phyloP scores from a whole-genome alignment of 148 eudicot genomes.

The Chenopodium quinoa region DNA sequence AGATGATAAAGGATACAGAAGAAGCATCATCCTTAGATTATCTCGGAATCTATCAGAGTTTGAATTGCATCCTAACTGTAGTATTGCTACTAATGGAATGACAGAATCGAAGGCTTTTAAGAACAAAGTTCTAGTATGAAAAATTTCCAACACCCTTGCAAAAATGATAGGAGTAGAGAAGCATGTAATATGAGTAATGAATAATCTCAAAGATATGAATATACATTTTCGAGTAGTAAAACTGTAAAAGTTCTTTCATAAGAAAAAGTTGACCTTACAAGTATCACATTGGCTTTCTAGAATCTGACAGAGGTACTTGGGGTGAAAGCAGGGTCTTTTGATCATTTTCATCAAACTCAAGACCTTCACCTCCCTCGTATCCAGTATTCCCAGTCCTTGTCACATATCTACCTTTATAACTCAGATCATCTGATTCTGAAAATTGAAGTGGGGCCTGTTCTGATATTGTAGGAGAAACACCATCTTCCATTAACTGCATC shows the following conservation, averaged over 20 bases:
- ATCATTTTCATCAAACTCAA: slow-evolving; percentile 24
- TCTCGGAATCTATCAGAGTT: no score
- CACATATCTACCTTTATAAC: slow-evolving; percentile 20
- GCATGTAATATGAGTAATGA: neutral
- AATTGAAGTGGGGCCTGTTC: slow-evolving; percentile 2
- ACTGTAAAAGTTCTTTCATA: neutral
- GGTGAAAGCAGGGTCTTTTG: slow-evolving; percentile 11
- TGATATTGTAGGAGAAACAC: slow-evolving; percentile 14
- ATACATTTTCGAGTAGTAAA: neutral
- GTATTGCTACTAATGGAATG: no score
- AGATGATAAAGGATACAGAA: no score
- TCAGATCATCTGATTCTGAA: slow-evolving; percentile 18
- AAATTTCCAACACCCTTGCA: neutral
- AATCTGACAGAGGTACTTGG: slow-evolving; percentile 14
- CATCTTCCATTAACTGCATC: slow-evolving; percentile 38
- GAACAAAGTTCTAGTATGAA: neutral
- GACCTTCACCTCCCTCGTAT: slow-evolving; percentile 6
- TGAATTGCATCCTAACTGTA: no score
- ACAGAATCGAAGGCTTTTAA: no score
- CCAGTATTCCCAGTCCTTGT: slow-evolving; percentile 5
- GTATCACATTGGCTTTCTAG: neutral
- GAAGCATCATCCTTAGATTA: no score
- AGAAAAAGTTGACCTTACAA: neutral
- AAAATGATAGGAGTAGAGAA: neutral
- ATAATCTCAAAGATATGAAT: slow-evolving; percentile 5